These are phyloP conservation scores for Cenchrus fungigraminus DNA, from an alignment of 176 grass and related monocot species.

Conservation along the genomic window DNA sequence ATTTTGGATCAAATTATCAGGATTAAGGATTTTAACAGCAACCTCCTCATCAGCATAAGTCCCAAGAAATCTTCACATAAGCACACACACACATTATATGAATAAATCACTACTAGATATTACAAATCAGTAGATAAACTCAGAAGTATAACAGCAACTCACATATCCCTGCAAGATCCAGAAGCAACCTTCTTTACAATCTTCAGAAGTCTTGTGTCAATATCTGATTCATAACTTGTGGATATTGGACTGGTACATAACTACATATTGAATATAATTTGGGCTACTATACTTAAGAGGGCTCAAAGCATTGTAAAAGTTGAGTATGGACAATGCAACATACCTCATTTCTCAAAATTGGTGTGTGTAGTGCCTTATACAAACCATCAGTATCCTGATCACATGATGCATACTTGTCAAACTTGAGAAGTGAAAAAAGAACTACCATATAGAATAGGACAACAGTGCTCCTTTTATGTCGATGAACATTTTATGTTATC, in stretches of 20 bases:
- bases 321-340: background rate
- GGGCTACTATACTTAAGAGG: background rate
- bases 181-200: conserved; percentile 65
- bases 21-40: conserved; percentile 71
- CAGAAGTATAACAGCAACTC: conserved; percentile 38
- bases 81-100: background rate
- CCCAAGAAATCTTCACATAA: conserved; percentile 64
- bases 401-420: conserved; percentile 42
- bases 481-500: background rate
- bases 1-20: conserved; percentile 57
- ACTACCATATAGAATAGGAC: background rate
- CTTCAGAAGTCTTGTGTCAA: conserved; percentile 65
- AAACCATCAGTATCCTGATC: conserved; percentile 69
- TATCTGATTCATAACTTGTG: conserved; percentile 52
- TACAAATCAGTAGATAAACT: conserved; percentile 31
- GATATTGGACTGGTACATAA: background rate
- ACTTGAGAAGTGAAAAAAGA: conserved; percentile 7
- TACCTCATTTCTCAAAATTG: conserved; percentile 75
- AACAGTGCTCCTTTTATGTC: background rate
- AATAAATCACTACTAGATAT: conserved; percentile 6
- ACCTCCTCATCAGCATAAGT: conserved; percentile 71
- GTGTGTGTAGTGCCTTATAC: conserved; percentile 65
- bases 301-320: background rate
- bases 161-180: conserved; percentile 80
- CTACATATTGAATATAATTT: conserved; percentile 11